These are phyloP conservation scores for Cornus controversa DNA, from an alignment of 148 eudicot genomes.

Conservation along the genomic window DNA sequence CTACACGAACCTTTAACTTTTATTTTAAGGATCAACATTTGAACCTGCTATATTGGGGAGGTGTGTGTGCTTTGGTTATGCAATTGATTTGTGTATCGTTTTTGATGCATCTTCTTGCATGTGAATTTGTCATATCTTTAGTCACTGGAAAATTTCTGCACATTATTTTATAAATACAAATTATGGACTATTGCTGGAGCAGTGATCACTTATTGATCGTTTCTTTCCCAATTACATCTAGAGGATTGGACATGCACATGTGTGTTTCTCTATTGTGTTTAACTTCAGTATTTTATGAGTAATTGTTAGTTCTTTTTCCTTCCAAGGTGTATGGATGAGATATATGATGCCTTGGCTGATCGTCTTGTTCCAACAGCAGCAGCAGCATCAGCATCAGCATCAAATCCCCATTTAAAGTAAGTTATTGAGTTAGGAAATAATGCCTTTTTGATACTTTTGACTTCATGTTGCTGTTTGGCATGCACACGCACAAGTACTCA, in stretches of 20 bases:
- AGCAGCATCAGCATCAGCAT: constrained; percentile 54
- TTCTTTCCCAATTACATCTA: neutral
- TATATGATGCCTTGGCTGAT: constrained; percentile 73
- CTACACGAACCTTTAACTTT: neutral
- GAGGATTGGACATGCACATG: neutral
- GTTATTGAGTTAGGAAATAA: constrained; percentile 20
- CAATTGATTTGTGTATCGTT: no score
- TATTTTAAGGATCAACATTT: no score
- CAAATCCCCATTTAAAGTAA: constrained; percentile 77
- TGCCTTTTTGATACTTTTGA: neutral
- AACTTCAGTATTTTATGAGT: neutral
- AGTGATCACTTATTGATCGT: neutral
- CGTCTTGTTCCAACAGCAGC: constrained; percentile 80
- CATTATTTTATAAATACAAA: neutral
- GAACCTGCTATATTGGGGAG: no score
- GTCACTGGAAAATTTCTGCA: neutral
- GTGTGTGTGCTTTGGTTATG: no score
- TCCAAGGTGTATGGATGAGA: constrained; percentile 80
- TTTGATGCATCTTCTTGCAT: neutral
- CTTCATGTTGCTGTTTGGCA: constrained; percentile 6
- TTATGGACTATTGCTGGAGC: neutral
- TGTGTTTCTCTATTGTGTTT: neutral
- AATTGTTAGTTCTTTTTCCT: constrained; percentile 9
- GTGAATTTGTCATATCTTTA: neutral
- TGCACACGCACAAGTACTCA: neutral